Percentiles rank a stretch among this genome's conserved stretches.
These are phyloP conservation scores for Scutellaria baicalensis DNA, from an alignment of 257 asterid genomes.

Conservation along the genomic window DNA sequence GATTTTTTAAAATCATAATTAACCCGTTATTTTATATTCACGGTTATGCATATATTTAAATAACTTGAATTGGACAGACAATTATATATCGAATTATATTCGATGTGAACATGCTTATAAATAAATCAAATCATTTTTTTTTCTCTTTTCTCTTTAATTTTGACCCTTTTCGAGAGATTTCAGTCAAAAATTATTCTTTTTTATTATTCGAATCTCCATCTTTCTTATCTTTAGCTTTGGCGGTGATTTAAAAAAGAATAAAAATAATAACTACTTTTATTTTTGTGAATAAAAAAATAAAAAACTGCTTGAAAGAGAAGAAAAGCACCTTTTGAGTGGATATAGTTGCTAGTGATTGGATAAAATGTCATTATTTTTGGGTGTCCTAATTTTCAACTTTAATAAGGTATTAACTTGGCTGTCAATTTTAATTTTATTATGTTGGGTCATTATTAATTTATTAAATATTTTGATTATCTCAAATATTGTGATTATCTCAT, in stretches of 20 bases:
- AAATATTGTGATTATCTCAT: no score
- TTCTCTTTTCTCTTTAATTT: constrained; percentile 2
- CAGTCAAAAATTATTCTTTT: not conserved
- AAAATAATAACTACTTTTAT: not conserved
- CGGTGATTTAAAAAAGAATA: constrained; percentile 1
- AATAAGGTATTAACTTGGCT: not conserved
- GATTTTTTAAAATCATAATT: no score
- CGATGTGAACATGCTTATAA: not conserved
- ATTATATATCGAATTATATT: no score
- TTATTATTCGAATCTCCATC: not conserved
- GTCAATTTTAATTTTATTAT: no score
- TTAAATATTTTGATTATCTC: no score
- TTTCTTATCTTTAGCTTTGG: not conserved
- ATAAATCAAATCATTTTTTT: not conserved
- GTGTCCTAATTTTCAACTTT: constrained; percentile 2
- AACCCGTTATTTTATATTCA: no score
- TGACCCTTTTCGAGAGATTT: not conserved
- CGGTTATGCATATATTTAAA: no score
- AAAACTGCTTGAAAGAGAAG: constrained; percentile 17
- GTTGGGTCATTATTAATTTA: no score
- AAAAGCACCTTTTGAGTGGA: constrained; percentile 8
- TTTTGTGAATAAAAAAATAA: no score
- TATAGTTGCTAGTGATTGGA: constrained; percentile 5
- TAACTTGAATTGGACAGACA: no score
- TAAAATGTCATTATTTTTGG: not conserved